Conservation (phyloP, 2,329 filamentous ascomycete genomes). For the Colletotrichum nymphaeae region DNA sequence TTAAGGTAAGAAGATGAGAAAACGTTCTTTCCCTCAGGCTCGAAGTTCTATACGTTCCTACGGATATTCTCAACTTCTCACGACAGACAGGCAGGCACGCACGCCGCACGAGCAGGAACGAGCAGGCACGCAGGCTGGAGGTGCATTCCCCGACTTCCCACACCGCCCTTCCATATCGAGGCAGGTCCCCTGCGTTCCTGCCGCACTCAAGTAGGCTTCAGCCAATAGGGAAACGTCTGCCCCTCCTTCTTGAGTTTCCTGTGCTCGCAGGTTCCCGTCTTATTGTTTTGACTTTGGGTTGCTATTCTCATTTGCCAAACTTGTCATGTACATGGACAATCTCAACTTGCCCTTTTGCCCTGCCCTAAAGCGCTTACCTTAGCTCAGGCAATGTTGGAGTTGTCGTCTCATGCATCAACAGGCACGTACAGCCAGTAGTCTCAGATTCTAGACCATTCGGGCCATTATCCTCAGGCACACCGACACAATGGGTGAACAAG, state of each 20-base stretch:
- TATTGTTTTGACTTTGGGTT: slow-evolving; percentile 9
- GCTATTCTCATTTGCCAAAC: not conserved
- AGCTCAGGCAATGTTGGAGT: not conserved
- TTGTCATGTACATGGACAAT: not conserved
- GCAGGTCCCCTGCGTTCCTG: slow-evolving; percentile 33
- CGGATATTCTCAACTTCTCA: not conserved
- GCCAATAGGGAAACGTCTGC: slow-evolving; percentile 13
- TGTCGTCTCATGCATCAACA: not conserved
- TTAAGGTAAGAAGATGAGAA: not conserved
- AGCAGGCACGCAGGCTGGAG: not conserved
- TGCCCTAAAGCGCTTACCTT: not conserved
- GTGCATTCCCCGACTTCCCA: not conserved
- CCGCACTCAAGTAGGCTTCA: not conserved
- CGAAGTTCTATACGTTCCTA: not conserved
- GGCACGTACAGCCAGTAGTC: not conserved
- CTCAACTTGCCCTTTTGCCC: not conserved
- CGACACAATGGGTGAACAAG: not conserved
- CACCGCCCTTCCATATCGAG: slow-evolving; percentile 35
- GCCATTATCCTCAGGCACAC: slow-evolving; percentile 5
- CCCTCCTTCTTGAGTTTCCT: slow-evolving; percentile 12
- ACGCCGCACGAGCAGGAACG: not conserved
- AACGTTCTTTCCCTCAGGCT: not conserved
- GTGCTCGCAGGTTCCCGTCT: not conserved
- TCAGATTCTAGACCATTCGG: not conserved
- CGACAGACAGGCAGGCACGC: no score